phyloP scores from a whole-genome alignment of 2,329 filamentous ascomycete genomes.

The Aspergillus chevalieri region DNA sequence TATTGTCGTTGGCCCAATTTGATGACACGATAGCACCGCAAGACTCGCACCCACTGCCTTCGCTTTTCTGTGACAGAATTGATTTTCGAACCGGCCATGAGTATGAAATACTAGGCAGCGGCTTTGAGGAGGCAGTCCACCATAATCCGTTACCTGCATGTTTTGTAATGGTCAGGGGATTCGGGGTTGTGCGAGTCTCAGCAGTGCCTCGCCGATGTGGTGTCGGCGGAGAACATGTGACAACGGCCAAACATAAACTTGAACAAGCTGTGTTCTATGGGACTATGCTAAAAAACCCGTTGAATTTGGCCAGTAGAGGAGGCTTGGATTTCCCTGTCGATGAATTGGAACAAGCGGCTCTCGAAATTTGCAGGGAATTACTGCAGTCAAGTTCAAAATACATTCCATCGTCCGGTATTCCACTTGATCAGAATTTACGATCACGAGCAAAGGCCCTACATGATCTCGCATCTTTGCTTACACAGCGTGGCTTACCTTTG shows the following conservation, averaged over 20 bases:
- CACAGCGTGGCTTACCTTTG: constrained; percentile 56
- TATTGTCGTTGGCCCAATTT: constrained; percentile 65
- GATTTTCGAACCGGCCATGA: constrained; percentile 59
- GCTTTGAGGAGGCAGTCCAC: constrained; percentile 39
- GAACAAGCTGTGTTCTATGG: constrained; percentile 95
- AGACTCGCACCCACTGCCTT: constrained; percentile 57
- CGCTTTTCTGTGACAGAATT: constrained; percentile 78
- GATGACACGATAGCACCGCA: constrained; percentile 71
- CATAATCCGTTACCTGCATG: constrained; percentile 38
- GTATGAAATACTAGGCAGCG: constrained; percentile 46
- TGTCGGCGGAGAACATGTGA: constrained; percentile 35
- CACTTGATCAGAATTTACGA: constrained; percentile 73
- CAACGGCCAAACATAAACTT: constrained; percentile 81
- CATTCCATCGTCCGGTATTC: constrained; percentile 65
- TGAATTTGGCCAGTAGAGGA: constrained; percentile 69
- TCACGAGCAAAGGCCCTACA: constrained; percentile 67
- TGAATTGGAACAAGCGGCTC: constrained; percentile 70
- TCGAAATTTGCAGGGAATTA: constrained; percentile 74
- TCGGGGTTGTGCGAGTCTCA: constrained; percentile 52
- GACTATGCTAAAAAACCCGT: constrained; percentile 70
- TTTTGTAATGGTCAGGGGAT: constrained; percentile 52
- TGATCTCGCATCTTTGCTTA: constrained; percentile 67
- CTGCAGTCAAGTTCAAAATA: constrained; percentile 69
- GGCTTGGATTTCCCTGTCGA: constrained; percentile 60
- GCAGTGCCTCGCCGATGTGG: constrained; percentile 36